Base-by-base conservation (phyloP, 805 yeast species). In the Saturnispora zaruensis region DNA sequence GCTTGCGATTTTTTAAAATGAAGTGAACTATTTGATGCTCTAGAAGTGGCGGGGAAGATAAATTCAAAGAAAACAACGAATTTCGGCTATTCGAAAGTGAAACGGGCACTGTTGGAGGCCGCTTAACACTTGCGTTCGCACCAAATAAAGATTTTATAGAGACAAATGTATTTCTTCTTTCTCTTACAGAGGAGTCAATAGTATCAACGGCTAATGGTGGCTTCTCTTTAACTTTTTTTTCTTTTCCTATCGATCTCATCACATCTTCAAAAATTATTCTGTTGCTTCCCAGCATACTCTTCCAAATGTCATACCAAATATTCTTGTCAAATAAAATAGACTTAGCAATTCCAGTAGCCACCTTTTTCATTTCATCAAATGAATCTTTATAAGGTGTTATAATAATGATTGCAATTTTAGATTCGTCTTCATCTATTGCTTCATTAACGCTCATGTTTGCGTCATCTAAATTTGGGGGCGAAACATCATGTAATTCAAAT, bases 321-420 rank as follows among this genome's bases (percentile, higher is more conserved):
- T 37, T 55, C 18, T 75, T 63, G 30, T 64, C 64, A 44, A 72
- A 66, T 8, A 62, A 61, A 32, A 82, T 55, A 7, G 67, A 66
- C 13, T 62, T 63, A 18, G 82, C 64, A 14, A 89, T 74, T 28
- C 70, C 69, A 32, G 73, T 69, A 0, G 86, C 78, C 2, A 81
- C 72, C 30, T 75, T 73, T 53, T 87, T 79, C 74, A 91, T 75
- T 49, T 81, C 83, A 62, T 77, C 87, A 59, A 91, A 91, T 2
- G 88, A 73, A 58, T 85, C 86, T 61, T 84, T 85, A 63, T 81
- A 87, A 1, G 89, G 83, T 51, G 84, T 77, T 6, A 78, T 68
- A n/a, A 77, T 52, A 2, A 77, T 72, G 20, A 77, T 57, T 1
- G 74, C 71, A 2, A 75, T 57, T 48, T 65, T 67, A 11, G 64